Percentiles rank a stretch among this genome's conserved stretches.
phyloP scores from a whole-genome alignment of 148 eudicot species.

The Arctostaphylos glauca region DNA sequence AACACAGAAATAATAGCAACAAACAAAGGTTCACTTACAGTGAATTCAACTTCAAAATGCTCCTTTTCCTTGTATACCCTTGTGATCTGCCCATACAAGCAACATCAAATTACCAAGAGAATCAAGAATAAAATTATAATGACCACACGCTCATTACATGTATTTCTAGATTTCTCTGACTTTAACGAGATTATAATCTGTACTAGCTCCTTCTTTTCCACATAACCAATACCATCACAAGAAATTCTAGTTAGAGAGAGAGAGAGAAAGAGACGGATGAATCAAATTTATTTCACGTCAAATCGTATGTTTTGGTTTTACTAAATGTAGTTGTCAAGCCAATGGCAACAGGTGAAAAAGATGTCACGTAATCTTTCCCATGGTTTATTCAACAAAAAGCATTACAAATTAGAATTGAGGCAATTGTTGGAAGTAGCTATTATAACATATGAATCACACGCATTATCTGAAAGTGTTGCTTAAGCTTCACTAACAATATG shows the following conservation, averaged over 20 bases:
- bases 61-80: slow-evolving; percentile 88
- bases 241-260: background rate
- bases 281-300: background rate
- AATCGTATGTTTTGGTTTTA: background rate
- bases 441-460: background rate
- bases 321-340: background rate
- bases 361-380: background rate
- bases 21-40: slow-evolving; percentile 47
- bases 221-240: background rate
- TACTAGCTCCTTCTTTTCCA: background rate
- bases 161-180: background rate
- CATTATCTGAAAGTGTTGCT: background rate
- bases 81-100: slow-evolving; percentile 50
- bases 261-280: background rate
- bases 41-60: slow-evolving; percentile 85
- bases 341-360: background rate
- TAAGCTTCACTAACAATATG: background rate
- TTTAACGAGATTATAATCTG: background rate
- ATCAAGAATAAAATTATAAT: background rate
- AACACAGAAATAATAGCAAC: background rate
- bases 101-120: slow-evolving; percentile 7
- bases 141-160: background rate
- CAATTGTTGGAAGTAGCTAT: background rate
- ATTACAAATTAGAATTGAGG: background rate
- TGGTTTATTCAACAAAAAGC: background rate